Evolutionary conservation across 2,329 filamentous ascomycete genomes (phyloP).

Genomic region (Penicillium sp.): DNA sequence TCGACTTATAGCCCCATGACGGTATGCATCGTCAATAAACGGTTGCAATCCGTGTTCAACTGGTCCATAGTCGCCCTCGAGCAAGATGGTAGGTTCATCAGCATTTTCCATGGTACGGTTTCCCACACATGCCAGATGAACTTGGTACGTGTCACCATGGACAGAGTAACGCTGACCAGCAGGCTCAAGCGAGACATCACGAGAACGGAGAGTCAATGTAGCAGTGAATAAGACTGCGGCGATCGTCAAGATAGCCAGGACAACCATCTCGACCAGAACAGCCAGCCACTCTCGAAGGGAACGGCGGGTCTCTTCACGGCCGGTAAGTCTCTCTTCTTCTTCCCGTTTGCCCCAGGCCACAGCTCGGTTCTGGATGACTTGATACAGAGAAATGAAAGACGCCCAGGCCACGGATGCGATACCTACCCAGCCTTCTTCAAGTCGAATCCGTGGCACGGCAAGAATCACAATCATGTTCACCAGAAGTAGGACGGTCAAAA

Average conservation of each 20-base stretch:
- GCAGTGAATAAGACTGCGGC: conserved; percentile 74
- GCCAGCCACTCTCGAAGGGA: conserved; percentile 81
- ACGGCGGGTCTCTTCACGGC: conserved; percentile 79
- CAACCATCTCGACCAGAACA: conserved; percentile 72
- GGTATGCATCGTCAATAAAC: conserved; percentile 72
- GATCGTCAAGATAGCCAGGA: conserved; percentile 67
- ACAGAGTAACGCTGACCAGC: conserved; percentile 78
- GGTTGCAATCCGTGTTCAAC: conserved; percentile 77
- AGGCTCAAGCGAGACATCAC: conserved; percentile 72
- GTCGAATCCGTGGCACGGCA: conserved; percentile 69
- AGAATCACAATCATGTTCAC: conserved; percentile 79
- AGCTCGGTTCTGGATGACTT: conserved; percentile 73
- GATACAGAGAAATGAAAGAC: conserved; percentile 75
- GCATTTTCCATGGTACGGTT: conserved; percentile 58
- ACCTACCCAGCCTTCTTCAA: conserved; percentile 91
- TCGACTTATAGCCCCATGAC: conserved; percentile 77
- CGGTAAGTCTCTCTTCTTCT: conserved; percentile 89
- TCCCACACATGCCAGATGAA: conserved; percentile 85
- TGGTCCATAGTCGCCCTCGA: conserved; percentile 80
- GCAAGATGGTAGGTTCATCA: conserved; percentile 73
- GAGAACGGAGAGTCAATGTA: conserved; percentile 74
- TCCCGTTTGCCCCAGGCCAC: conserved; percentile 91
- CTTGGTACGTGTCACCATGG: conserved; percentile 77
- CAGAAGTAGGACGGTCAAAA: conserved; percentile 67
- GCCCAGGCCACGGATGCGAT: conserved; percentile 83